Percentiles rank a stretch among this genome's conserved stretches.
These are phyloP conservation scores for Turnera subulata DNA, from an alignment of 345 rosid species.

Conservation along the genomic window DNA sequence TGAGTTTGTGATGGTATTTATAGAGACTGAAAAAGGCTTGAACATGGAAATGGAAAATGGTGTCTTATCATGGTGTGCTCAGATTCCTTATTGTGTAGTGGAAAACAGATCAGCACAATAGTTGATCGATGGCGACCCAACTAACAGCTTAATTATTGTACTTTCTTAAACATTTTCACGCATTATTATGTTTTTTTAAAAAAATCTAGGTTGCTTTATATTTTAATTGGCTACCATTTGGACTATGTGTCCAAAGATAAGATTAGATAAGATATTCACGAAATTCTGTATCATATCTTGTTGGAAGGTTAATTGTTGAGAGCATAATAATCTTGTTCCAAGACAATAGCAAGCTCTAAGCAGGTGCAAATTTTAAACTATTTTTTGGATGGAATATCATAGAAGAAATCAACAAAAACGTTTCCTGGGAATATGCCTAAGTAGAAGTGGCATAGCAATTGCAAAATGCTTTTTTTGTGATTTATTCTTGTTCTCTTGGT, in stretches of 20 bases:
- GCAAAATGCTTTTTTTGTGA: neutral
- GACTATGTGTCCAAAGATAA: neutral
- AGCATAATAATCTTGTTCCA: too few relatives aligned
- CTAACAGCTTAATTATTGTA: neutral
- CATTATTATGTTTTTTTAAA: neutral
- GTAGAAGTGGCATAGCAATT: too few relatives aligned
- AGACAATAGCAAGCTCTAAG: too few relatives aligned
- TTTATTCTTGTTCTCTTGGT: neutral
- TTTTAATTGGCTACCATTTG: neutral
- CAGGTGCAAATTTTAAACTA: too few relatives aligned
- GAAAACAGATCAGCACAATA: slow-evolving; percentile 22
- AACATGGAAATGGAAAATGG: neutral
- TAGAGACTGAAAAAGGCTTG: slow-evolving; percentile 7
- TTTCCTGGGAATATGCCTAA: too few relatives aligned
- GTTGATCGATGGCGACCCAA: neutral
- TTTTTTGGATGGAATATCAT: too few relatives aligned
- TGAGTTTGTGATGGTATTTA: slow-evolving; percentile 13
- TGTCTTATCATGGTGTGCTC: neutral
- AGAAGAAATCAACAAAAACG: too few relatives aligned
- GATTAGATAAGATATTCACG: neutral
- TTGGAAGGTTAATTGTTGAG: neutral
- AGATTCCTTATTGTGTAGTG: slow-evolving; percentile 1
- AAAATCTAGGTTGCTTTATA: too few relatives aligned
- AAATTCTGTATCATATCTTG: neutral
- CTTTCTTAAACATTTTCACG: neutral